These are phyloP conservation scores for Aleurites moluccanus DNA, from an alignment of 441 rosid genomes.

Conservation along the genomic window DNA sequence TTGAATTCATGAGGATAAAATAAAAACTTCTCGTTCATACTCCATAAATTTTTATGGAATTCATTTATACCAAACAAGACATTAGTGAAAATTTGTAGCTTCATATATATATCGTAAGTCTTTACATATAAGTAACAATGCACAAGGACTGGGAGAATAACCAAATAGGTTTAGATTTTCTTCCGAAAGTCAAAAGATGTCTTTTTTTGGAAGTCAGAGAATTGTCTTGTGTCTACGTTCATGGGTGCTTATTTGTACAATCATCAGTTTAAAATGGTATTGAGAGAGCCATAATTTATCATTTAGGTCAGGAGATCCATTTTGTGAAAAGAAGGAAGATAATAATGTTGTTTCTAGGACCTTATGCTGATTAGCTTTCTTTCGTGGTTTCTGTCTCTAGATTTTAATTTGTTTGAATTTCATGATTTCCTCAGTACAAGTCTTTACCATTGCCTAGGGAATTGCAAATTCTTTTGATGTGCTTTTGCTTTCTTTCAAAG, in stretches of 20 bases:
- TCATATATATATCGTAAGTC: too few species aligned
- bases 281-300: neutral
- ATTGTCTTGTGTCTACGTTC: neutral
- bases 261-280: neutral
- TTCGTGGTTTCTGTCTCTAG: neutral
- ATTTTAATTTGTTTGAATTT: neutral
- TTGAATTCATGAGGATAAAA: too few species aligned
- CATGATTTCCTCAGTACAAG: neutral
- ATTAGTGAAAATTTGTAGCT: neutral
- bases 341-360: too few species aligned
- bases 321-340: constrained; percentile 3
- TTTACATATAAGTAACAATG: neutral
- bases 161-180: constrained; percentile 1
- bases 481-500: neutral
- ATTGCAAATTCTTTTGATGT: neutral
- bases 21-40: too few species aligned
- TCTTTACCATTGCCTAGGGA: neutral
- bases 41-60: too few species aligned
- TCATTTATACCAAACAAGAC: too few species aligned
- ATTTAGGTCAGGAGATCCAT: neutral
- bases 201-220: neutral
- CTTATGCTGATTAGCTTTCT: neutral
- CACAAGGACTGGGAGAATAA: constrained; percentile 12
- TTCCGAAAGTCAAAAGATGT: neutral
- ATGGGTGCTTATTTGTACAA: neutral